Evolutionary conservation across 495 filamentous ascomycete genomes (phyloP), one percentile per base, ranked within the genome.

Genomic region (Aspergillus baeticus): DNA sequence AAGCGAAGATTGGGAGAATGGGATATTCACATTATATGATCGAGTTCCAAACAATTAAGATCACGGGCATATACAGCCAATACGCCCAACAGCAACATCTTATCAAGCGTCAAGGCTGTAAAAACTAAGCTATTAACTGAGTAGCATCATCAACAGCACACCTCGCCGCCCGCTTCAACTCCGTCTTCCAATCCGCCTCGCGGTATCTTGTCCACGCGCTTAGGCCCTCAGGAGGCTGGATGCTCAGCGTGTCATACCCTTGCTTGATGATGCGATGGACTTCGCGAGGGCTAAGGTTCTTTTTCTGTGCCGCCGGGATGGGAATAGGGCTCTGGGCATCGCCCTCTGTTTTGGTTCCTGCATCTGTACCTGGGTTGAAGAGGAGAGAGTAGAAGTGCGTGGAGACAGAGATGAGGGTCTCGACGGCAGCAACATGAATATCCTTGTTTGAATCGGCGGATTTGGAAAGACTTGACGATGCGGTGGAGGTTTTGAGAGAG

Each of bases 191-290:
- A 63, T 91, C 80, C 39, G 79, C 79, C 63, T 96, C 92, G 7
- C 88, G 87, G 69, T 73, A 79, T 60, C 65, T 74, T 61, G 85
- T 85, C 89, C 89, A 95, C 18, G 80, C 81, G 70, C 89, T 92
- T 57, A 96, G 64, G 0, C 88, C 92, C 63, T 92, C 91, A 62
- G 86, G 89, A 10, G 87, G 81, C 67, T 93, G 87, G 49, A 98
- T 90, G 56, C 85, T 90, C 63, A 98, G 74, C 36, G 90, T 95
- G 70, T 98, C 94, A 65, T 96, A 98, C 0, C 94, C 94, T 67
- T 92, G 87, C 76, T 94, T 95, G 63, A 98, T 97, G 48, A 97
- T 89, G 55, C 87, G 87, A 34, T 85, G 86, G 14, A 98, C 90
- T 71, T 97, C 90, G 10, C 83, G 75, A 22, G 90, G 92, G 45